A percentile compares a stretch with the other conserved stretches of the same genome.
Evolutionary conservation across 2,329 filamentous ascomycete species (phyloP).

Genomic region (Aspergillus neoniger): DNA sequence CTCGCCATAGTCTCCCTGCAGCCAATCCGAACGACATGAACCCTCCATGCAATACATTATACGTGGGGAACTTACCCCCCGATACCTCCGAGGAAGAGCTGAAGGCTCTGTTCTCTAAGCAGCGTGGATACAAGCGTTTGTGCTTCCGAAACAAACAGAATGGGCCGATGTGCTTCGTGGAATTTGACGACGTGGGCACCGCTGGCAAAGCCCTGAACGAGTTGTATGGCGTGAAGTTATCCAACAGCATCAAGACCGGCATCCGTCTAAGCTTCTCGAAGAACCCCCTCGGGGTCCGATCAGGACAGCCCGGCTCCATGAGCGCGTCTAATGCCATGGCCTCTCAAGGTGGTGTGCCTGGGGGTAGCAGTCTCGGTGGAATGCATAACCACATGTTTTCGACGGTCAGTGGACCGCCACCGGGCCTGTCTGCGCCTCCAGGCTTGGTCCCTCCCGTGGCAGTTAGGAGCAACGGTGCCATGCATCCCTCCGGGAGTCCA

Average conservation of each 20-base stretch:
- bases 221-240: slow-evolving; percentile 80
- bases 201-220: slow-evolving; percentile 90
- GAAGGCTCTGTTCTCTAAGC: slow-evolving; percentile 88
- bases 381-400: slow-evolving; percentile 65
- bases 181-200: slow-evolving; percentile 91
- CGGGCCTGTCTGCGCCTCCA: slow-evolving; percentile 75
- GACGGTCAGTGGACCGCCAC: slow-evolving; percentile 74
- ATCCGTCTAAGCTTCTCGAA: slow-evolving; percentile 97
- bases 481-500: slow-evolving; percentile 34
- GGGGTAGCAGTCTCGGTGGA: slow-evolving; percentile 57
- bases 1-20: slow-evolving; percentile 73
- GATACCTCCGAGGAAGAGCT: slow-evolving; percentile 95
- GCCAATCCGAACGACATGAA: slow-evolving; percentile 96
- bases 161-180: slow-evolving; percentile 97
- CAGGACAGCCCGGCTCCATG: slow-evolving; percentile 64
- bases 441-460: slow-evolving; percentile 57
- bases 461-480: slow-evolving; percentile 33
- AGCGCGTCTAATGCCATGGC: slow-evolving; percentile 53
- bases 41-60: slow-evolving; percentile 94
- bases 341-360: slow-evolving; percentile 55
- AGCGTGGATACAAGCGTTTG: slow-evolving; percentile 90
- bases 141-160: slow-evolving; percentile 95
- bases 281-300: slow-evolving; percentile 90
- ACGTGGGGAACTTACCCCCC: slow-evolving; percentile 93
- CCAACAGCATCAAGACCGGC: slow-evolving; percentile 91